phyloP scores from a whole-genome alignment of 2,329 filamentous ascomycete species.

The Cryphonectria naterciae region DNA sequence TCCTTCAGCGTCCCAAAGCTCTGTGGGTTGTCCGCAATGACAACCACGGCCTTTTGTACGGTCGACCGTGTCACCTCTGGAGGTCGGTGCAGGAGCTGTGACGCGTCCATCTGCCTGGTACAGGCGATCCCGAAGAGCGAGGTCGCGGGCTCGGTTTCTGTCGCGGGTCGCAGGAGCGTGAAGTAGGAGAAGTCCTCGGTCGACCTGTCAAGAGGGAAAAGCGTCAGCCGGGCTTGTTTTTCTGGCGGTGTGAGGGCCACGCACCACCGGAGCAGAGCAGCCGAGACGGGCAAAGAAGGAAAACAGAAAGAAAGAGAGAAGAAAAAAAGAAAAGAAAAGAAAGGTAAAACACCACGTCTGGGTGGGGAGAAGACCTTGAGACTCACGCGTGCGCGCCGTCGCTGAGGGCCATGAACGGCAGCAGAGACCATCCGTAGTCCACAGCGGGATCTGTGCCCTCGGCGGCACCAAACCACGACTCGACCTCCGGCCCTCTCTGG shows the following conservation, averaged over 20 bases:
- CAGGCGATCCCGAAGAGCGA: slow-evolving; percentile 96
- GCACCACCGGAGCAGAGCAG: not conserved
- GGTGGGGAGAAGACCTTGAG: not conserved
- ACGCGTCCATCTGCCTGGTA: slow-evolving; percentile 85
- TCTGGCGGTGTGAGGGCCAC: not conserved
- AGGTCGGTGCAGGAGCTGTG: slow-evolving; percentile 75
- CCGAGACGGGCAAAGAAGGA: not conserved
- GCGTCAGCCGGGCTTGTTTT: not conserved
- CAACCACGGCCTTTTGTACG: slow-evolving; percentile 96
- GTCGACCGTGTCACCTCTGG: slow-evolving; percentile 94
- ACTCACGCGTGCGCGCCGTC: slow-evolving; percentile 92
- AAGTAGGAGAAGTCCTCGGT: slow-evolving; percentile 99
- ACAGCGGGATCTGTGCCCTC: slow-evolving; percentile 77
- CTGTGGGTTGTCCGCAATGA: slow-evolving; percentile 88
- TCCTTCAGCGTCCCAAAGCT: slow-evolving; percentile 90
- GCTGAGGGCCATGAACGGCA: slow-evolving; percentile 96
- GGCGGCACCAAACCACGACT: slow-evolving; percentile 81
- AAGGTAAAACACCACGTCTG: slow-evolving; percentile 2
- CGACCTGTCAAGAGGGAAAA: slow-evolving; percentile 54
- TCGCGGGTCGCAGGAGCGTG: slow-evolving; percentile 74
- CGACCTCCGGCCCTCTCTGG: slow-evolving; percentile 87
- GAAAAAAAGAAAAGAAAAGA: too few relatives aligned
- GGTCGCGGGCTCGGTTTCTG: slow-evolving; percentile 61
- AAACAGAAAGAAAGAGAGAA: too few relatives aligned
- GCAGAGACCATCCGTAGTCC: slow-evolving; percentile 86